Base-by-base conservation (phyloP, 176 grass and related monocot species). In the Bonia amplexicaulis region DNA sequence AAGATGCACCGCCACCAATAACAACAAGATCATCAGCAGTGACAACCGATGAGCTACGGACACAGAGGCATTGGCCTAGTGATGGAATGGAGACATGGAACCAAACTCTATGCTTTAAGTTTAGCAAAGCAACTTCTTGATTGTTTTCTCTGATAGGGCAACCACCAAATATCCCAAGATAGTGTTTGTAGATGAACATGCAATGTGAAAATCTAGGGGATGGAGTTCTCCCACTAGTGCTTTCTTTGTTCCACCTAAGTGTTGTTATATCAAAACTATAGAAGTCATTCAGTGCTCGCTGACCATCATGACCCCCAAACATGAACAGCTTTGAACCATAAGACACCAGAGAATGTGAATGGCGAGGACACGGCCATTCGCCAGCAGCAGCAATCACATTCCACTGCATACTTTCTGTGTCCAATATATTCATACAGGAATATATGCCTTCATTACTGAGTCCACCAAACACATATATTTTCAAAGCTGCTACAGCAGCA, bases 221-320 rank as follows among this genome's bases (percentile, higher is more conserved):
- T 23, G 89, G 93, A 90, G 85, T 61, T 95, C 55, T 88, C 33
- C 96, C 96, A n/a, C 54, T 82, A 51, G 85, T 83, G 53, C 23
- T 84, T 85, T 93, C 96, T 74, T 63, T 93, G 81, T 87, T 92
- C 89, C 93, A 98, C 66, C 29, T 82, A 77, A 92, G 76, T 71
- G 87, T 90, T 63, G 77, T 91, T 83, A 77, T 80, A 74, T 95
- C 89, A 80, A 98, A 98, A 68, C 93, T 93, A 72, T 92, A 90
- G 6, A 98, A 87, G 41, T 95, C 89, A 16, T 74, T 80, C 61
- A 98, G 87, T 76, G 91, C 89, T 60, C 74, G 88, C 41, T 89
- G 84, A 83, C 96, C 96, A 92, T 98, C 93, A 93, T 98, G 80
- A 75, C 96, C 96, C 58, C 96, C 91, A 84, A 95, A 95, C 88